Conservation (phyloP, 192 early-diverging fungal species). For the Backusella luteola region DNA sequence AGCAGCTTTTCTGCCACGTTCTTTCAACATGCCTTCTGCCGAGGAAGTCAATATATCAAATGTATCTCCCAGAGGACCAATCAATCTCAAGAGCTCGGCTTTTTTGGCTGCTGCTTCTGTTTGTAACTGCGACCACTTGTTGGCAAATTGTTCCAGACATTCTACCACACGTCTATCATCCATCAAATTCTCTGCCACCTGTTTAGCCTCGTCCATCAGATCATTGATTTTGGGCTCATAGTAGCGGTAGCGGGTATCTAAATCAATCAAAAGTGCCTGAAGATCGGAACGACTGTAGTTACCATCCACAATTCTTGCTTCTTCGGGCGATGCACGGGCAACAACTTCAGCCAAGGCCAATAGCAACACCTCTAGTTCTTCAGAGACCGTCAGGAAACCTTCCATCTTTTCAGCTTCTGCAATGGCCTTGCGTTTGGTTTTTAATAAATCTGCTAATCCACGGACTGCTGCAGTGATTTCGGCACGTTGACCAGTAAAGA, state of each 20-base stretch:
- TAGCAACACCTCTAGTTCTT: slow-evolving; percentile 43
- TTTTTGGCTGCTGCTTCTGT: slow-evolving; percentile 41
- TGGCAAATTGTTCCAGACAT: slow-evolving; percentile 36
- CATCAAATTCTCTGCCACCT: slow-evolving; percentile 22
- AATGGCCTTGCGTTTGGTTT: slow-evolving; percentile 37
- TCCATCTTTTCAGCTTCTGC: slow-evolving; percentile 38
- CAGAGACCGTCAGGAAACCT: slow-evolving; percentile 34
- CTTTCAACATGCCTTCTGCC: not conserved
- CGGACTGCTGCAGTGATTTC: slow-evolving; percentile 36
- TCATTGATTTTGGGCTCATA: slow-evolving; percentile 44
- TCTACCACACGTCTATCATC: slow-evolving; percentile 46
- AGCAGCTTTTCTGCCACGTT: slow-evolving; percentile 7
- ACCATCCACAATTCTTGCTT: slow-evolving; percentile 10
- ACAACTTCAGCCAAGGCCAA: slow-evolving; percentile 38
- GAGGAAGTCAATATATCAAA: slow-evolving; percentile 9
- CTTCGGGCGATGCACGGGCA: slow-evolving; percentile 20
- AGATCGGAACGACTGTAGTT: slow-evolving; percentile 32
- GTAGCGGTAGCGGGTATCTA: slow-evolving; percentile 42
- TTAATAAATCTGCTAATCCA: slow-evolving; percentile 33
- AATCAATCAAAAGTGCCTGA: slow-evolving; percentile 38
- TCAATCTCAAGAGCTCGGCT: slow-evolving; percentile 32
- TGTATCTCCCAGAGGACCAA: slow-evolving; percentile 23
- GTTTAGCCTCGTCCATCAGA: slow-evolving; percentile 32
- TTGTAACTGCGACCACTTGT: slow-evolving; percentile 51
- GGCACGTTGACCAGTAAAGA: slow-evolving; percentile 33